Evolutionary conservation across 139 green algal genomes (phyloP).

Genomic region (Gonium pectorale): DNA sequence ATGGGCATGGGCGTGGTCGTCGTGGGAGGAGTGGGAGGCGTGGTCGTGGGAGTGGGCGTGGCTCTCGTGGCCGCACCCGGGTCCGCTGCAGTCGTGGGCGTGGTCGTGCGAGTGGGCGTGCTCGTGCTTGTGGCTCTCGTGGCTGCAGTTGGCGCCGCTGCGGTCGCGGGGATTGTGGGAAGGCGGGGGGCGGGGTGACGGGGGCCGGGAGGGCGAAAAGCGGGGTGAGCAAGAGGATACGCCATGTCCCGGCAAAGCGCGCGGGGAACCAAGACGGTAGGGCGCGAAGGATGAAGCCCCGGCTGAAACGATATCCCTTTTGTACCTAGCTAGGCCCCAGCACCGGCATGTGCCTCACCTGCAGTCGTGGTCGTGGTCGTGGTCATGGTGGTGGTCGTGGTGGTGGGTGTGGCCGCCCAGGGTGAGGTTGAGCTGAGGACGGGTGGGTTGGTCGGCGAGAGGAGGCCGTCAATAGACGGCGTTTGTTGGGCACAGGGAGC

Average conservation of each 20-base stretch:
- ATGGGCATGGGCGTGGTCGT: slow-evolving; percentile 47
- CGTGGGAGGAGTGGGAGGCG: slow-evolving; percentile 8
- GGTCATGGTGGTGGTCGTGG: slow-evolving; percentile 43
- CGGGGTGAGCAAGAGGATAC: too few relatives aligned
- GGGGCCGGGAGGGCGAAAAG: too few relatives aligned
- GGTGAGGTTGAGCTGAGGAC: slow-evolving; percentile 18
- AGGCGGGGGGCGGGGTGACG: not conserved
- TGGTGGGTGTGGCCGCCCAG: slow-evolving; percentile 41
- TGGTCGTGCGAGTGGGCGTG: slow-evolving; percentile 51
- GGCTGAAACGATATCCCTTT: too few relatives aligned
- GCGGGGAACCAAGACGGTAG: too few relatives aligned
- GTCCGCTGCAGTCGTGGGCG: slow-evolving; percentile 15
- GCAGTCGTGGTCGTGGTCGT: slow-evolving; percentile 45
- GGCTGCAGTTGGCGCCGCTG: slow-evolving; percentile 31
- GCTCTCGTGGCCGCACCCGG: not conserved
- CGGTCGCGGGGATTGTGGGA: not conserved
- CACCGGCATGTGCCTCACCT: not conserved
- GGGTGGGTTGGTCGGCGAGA: too few relatives aligned
- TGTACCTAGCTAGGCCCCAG: not conserved
- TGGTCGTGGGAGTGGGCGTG: not conserved
- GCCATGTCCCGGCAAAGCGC: too few relatives aligned
- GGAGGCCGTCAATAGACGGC: too few relatives aligned
- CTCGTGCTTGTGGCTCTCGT: slow-evolving; percentile 56
- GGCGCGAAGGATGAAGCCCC: too few relatives aligned
- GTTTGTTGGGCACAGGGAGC: too few relatives aligned